These are phyloP conservation scores for Hypoxylon sp. DNA, from an alignment of 2,329 filamentous ascomycete genomes.

Conservation along the genomic window DNA sequence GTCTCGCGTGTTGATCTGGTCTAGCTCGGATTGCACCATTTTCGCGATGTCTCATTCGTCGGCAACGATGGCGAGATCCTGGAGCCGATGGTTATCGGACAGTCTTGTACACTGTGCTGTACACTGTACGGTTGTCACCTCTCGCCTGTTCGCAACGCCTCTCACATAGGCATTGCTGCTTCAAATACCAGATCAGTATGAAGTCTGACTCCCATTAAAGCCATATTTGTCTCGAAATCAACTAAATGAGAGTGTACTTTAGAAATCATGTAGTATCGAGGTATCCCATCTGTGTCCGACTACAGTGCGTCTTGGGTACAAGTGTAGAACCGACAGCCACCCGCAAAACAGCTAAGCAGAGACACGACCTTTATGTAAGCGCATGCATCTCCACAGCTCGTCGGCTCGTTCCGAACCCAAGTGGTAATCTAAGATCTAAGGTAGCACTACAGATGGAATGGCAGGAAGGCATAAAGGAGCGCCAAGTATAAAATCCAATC, in stretches of 20 bases:
- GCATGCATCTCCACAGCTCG: background rate
- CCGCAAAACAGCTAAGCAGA: too few relatives aligned
- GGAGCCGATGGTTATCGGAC: background rate
- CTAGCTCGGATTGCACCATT: conserved; percentile 46
- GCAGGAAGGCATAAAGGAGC: background rate
- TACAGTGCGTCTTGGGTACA: too few relatives aligned
- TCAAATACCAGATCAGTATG: too few relatives aligned
- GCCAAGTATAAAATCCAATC: background rate
- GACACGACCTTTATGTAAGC: conserved; percentile 3
- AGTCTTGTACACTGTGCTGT: conserved; percentile 6
- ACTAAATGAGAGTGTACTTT: too few relatives aligned
- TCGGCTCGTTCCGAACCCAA: conserved; percentile 11
- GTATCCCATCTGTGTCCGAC: too few relatives aligned
- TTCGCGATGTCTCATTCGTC: conserved; percentile 28
- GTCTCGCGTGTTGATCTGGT: conserved; percentile 32
- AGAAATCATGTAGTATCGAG: too few relatives aligned
- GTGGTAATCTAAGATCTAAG: conserved; percentile 1
- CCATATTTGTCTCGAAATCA: too few relatives aligned
- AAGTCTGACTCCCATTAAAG: too few relatives aligned
- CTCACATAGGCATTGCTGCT: too few relatives aligned
- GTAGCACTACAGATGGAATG: background rate
- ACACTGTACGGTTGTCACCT: conserved; percentile 5
- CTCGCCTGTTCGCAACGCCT: background rate
- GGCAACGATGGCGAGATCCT: conserved; percentile 17
- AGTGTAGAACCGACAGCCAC: too few relatives aligned